Evolutionary conservation across 805 yeast genomes (phyloP).

Genomic region (Schwanniomyces polymorphus): DNA sequence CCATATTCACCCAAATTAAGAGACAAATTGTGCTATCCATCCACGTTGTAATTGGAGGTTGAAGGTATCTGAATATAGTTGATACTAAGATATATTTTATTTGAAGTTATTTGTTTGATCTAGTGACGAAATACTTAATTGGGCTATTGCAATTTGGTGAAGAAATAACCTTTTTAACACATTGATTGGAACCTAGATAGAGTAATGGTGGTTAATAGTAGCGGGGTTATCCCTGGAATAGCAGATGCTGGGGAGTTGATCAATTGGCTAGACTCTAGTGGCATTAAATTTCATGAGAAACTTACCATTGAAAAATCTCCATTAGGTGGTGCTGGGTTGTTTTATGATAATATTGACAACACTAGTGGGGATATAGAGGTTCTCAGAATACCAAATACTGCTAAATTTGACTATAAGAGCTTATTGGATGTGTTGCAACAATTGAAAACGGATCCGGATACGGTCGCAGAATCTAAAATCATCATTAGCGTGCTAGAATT

Average conservation of each 20-base stretch:
- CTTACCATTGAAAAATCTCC: constrained; percentile 17
- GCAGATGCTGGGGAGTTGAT: constrained; percentile 1
- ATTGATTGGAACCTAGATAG: background rate
- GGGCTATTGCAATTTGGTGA: no score
- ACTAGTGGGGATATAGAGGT: constrained; percentile 10
- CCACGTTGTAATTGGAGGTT: no score
- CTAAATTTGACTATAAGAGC: constrained; percentile 19
- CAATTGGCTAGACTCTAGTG: constrained; percentile 10
- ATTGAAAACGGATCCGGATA: constrained; percentile 8
- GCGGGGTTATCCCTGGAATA: background rate
- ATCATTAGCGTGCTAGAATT: constrained; percentile 18
- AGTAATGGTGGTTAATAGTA: background rate
- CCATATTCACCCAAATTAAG: no score
- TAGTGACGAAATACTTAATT: no score
- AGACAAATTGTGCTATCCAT: no score
- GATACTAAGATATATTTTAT: no score
- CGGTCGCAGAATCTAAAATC: constrained; percentile 12
- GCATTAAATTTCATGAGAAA: constrained; percentile 13
- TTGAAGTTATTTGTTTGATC: no score
- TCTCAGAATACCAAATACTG: constrained; percentile 17
- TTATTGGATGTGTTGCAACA: constrained; percentile 16
- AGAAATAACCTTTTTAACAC: no score
- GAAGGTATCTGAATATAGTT: no score
- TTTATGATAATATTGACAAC: constrained; percentile 9
- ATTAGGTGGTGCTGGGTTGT: constrained; percentile 34